A percentile compares a stretch with the other conserved stretches of the same genome.
These are phyloP conservation scores for Diplodia scrobiculata DNA, from an alignment of 2,329 filamentous ascomycete species.

Conservation along the genomic window DNA sequence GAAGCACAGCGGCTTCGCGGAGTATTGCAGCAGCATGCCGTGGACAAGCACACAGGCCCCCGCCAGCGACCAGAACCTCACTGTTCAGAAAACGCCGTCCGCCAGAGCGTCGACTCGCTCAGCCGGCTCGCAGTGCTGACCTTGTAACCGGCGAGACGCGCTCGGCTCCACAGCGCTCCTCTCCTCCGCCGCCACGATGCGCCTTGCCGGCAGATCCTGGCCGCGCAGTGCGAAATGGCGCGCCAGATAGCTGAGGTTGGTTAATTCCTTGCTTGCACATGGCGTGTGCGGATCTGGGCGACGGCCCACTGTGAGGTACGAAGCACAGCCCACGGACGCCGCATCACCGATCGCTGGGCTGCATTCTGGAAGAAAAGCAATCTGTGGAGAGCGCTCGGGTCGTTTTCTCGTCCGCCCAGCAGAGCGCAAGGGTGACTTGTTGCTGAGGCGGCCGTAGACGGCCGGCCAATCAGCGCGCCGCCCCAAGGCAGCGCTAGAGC, in stretches of 20 bases:
- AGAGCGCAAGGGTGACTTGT: not conserved
- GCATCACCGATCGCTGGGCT: slow-evolving; percentile 22
- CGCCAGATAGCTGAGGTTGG: slow-evolving; percentile 7
- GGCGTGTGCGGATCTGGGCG: slow-evolving; percentile 10
- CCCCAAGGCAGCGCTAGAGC: not conserved
- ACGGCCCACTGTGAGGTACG: slow-evolving; percentile 24
- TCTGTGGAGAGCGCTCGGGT: slow-evolving; percentile 16
- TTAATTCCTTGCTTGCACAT: slow-evolving; percentile 22
- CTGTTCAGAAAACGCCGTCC: not conserved
- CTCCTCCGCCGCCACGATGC: slow-evolving; percentile 10
- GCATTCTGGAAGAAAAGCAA: slow-evolving; percentile 24
- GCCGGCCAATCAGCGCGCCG: not conserved
- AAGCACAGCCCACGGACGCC: slow-evolving; percentile 2
- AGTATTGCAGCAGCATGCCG: not conserved
- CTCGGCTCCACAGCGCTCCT: slow-evolving; percentile 11
- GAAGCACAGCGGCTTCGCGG: not conserved
- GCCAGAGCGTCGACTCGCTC: not conserved
- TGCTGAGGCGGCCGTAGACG: not conserved
- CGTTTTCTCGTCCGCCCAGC: slow-evolving; percentile 5
- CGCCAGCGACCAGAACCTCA: not conserved
- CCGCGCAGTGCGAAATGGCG: slow-evolving; percentile 17
- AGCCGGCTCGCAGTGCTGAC: not conserved
- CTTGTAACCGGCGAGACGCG: not conserved
- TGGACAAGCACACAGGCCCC: not conserved
- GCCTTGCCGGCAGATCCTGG: slow-evolving; percentile 18